Base-by-base conservation (phyloP, 257 asterid genomes). In the Euphrasia confusa region DNA sequence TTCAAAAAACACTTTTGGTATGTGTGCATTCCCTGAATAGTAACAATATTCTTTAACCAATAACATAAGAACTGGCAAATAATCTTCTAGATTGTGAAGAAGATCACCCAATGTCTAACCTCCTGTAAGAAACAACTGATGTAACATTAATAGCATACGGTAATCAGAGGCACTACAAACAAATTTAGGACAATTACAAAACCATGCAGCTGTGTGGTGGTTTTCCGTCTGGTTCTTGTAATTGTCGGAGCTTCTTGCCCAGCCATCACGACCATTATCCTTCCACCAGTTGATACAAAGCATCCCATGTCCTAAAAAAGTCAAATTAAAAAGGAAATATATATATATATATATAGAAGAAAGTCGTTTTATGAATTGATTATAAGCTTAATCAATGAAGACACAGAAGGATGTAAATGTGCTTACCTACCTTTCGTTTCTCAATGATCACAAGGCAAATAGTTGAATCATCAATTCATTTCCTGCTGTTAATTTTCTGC, bases 51-150 rank as follows among this genome's bases (percentile, higher is more conserved):
- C 24, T 21, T 21, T 21, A 21, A 83, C 96, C 80, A 93, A 77
- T 70, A 97, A 96, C 71, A 93, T 55, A 73, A 93, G 88, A 72
- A 83, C 96, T 0, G 97, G 99, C 80, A 93, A 75, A 77, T 93
- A 93, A 68, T 87, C 97, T 72, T 87, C 95, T 54, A 92, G 88
- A 63, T 95, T 96, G 63, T 80, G 97, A 64, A 89, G 88, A 67
- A 89, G 97, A 83, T 92, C 97, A n/a, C 85, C 89, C 63, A 89
- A 67, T 2, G 86, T 84, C 10, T 96, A 92, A 60, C 99, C 99
- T 67, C 96, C 97, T 92, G 86, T 79, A 77, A 15, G 75, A 77
- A 82, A 63, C 64, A 77, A 76, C 74, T 66, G 68, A 60, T 64
- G 64, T 73, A 68, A 77, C 68, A 66, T 78, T 71, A 75, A 69